Evolutionary conservation across 2,329 filamentous ascomycete species (phyloP).

Genomic region (Botrytis hyacinthi): DNA sequence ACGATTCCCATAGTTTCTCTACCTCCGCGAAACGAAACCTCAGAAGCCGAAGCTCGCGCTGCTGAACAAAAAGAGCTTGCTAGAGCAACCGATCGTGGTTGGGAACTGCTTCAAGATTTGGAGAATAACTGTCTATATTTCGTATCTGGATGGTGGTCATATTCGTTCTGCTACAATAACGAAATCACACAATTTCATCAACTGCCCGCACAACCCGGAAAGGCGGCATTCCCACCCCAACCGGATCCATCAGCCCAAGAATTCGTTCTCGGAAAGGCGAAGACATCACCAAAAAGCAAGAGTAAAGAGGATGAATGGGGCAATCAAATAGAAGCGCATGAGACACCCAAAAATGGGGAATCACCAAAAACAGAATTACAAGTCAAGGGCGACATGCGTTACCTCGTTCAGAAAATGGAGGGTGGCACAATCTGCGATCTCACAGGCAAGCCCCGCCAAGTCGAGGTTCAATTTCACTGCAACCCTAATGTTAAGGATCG

Average conservation of each 20-base stretch:
- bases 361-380: slow-evolving; percentile 51
- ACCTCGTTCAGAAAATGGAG: slow-evolving; percentile 65
- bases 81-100: slow-evolving; percentile 63
- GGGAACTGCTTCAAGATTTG: slow-evolving; percentile 66
- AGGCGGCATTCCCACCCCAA: slow-evolving; percentile 61
- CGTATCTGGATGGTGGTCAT: slow-evolving; percentile 72
- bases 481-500: slow-evolving; percentile 61
- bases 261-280: slow-evolving; percentile 62
- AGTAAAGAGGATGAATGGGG: slow-evolving; percentile 39
- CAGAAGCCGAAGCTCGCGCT: slow-evolving; percentile 49
- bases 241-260: slow-evolving; percentile 63
- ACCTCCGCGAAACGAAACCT: slow-evolving; percentile 47
- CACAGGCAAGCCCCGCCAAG: slow-evolving; percentile 63
- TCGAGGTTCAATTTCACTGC: slow-evolving; percentile 63
- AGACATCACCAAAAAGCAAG: slow-evolving; percentile 29
- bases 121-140: slow-evolving; percentile 70
- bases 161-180: slow-evolving; percentile 70
- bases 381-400: slow-evolving; percentile 63
- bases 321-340: slow-evolving; percentile 33
- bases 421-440: slow-evolving; percentile 69
- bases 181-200: slow-evolving; percentile 73
- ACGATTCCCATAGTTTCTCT: slow-evolving; percentile 58
- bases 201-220: slow-evolving; percentile 58
- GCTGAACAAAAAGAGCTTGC: slow-evolving; percentile 66
- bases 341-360: slow-evolving; percentile 31